Percentiles rank a stretch among this genome's conserved stretches.
Evolutionary conservation across 306 rosid species (phyloP).

Genomic region (Vigna unguiculata): DNA sequence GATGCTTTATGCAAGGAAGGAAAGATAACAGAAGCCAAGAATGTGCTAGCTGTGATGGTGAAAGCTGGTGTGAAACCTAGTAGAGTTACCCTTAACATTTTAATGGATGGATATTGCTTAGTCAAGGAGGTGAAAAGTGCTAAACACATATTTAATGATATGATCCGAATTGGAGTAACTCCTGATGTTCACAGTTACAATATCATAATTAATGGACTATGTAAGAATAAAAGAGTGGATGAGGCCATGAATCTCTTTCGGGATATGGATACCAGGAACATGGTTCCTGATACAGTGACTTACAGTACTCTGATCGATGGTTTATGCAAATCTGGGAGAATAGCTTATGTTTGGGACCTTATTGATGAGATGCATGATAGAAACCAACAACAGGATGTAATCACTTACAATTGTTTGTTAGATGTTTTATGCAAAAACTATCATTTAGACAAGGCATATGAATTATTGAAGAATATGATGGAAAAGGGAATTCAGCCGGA

Average conservation of each 20-base stretch:
- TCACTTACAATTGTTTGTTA: background rate
- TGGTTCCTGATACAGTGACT: no score
- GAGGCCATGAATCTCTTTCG: no score
- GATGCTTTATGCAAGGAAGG: no score
- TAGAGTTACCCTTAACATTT: background rate
- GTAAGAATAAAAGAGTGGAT: no score
- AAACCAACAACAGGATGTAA: background rate
- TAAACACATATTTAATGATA: no score
- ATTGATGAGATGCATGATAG: background rate
- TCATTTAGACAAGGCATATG: background rate
- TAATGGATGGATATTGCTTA: background rate
- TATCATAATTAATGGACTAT: background rate
- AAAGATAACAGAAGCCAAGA: no score
- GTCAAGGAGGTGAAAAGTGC: background rate
- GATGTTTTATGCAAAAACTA: background rate
- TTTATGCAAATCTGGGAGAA: background rate
- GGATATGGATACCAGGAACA: no score
- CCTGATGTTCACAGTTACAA: background rate
- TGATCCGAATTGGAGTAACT: background rate
- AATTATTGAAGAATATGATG: background rate
- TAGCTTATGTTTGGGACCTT: background rate
- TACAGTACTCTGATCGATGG: no score
- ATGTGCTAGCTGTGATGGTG: no score
- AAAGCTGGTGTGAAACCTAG: no score
- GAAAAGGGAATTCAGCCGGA: background rate